Conservation (phyloP, 768 basidiomycete species). For the Mrakia frigida region DNA sequence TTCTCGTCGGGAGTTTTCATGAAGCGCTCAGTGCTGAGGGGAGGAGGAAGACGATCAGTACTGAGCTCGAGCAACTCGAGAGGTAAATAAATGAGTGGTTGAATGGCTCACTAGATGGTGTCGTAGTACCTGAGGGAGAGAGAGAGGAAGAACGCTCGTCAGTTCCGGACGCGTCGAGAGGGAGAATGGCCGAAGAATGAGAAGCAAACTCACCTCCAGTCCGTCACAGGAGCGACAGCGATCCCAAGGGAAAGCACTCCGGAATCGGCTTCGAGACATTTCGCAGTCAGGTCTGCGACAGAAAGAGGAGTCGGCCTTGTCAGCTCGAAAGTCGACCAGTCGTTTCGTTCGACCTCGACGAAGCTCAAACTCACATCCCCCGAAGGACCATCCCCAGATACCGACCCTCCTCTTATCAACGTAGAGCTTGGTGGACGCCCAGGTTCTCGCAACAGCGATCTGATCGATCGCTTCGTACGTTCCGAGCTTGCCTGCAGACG, state of each 20-base stretch:
- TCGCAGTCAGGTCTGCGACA: conserved; percentile 66
- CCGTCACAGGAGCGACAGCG: conserved; percentile 87
- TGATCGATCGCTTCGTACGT: conserved; percentile 86
- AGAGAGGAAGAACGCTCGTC: conserved; percentile 3
- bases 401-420: conserved; percentile 85
- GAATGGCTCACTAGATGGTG: conserved; percentile 60
- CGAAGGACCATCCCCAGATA: conserved; percentile 80
- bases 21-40: conserved; percentile 75
- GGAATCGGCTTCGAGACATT: conserved; percentile 83
- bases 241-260: conserved; percentile 86
- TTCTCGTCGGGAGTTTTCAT: conserved; percentile 80
- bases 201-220: conserved; percentile 73
- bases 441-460: conserved; percentile 77
- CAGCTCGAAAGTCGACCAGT: neutral
- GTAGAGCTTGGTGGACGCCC: conserved; percentile 72
- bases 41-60: neutral
- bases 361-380: conserved; percentile 52
- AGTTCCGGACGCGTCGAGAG: neutral
- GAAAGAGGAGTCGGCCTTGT: neutral
- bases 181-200: no score
- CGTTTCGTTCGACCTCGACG: no score
- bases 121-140: conserved; percentile 49
- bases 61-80: neutral
- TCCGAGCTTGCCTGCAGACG: conserved; percentile 58
- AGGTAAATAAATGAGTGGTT: neutral